phyloP scores from a whole-genome alignment of 2,329 filamentous ascomycete species.

The Verticillium isaacii region DNA sequence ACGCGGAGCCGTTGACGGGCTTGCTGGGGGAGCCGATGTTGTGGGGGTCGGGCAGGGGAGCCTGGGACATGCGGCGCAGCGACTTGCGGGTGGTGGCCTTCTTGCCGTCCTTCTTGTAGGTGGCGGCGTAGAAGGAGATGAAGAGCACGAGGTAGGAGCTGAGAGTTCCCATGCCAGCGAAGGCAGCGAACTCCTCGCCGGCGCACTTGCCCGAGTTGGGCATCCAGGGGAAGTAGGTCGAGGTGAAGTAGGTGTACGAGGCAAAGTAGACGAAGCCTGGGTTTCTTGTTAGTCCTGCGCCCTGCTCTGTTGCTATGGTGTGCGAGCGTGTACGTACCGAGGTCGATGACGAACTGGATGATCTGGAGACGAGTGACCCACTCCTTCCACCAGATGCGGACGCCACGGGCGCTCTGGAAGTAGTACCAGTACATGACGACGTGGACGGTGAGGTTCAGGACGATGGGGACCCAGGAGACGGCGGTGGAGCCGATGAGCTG shows the following conservation, averaged over 20 bases:
- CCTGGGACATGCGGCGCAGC: conserved; percentile 60
- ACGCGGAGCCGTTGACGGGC: conserved; percentile 47
- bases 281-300: not conserved
- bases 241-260: conserved; percentile 97
- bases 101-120: conserved; percentile 86
- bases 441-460: conserved; percentile 87
- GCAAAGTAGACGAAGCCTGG: conserved; percentile 98
- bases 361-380: conserved; percentile 98
- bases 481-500: conserved; percentile 90
- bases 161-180: conserved; percentile 86
- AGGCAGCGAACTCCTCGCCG: conserved; percentile 94
- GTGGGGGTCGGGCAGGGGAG: conserved; percentile 76
- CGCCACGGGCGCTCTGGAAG: conserved; percentile 95
- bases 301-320: not conserved
- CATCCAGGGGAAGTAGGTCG: conserved; percentile 79
- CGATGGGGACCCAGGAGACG: conserved; percentile 93
- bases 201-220: conserved; percentile 84
- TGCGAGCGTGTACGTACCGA: conserved; percentile 56
- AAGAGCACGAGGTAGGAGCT: conserved; percentile 96
- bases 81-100: conserved; percentile 67
- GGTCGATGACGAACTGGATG: conserved; percentile 93
- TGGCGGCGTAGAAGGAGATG: conserved; percentile 98
- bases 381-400: conserved; percentile 99
- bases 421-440: conserved; percentile 99
- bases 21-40: conserved; percentile 45